Evolutionary conservation across 192 early-diverging fungal species (phyloP), one percentile per base, ranked within the genome.

Genomic region (Backusella morwellensis): DNA sequence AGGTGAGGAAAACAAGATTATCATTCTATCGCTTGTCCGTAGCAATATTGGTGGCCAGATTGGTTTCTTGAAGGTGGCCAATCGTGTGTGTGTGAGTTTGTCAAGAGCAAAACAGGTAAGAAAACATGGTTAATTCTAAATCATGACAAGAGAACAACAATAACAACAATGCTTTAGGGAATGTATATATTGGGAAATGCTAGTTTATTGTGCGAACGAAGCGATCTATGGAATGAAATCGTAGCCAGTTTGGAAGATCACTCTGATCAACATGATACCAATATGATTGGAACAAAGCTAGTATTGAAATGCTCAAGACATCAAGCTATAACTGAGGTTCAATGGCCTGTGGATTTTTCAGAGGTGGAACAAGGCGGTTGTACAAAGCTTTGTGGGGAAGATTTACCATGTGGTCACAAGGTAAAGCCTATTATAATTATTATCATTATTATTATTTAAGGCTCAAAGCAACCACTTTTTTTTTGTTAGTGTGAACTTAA

Each of bases 1-100:
- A 82, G 98, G 98, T 40, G 95, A 97, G 70, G 98, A 99, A 82
- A 98, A 98, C 83, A 97, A 98, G 76, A 96, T 98, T 70, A 97
- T 99, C 69, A 96, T 99, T 38, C 82, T 99, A 47, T 94, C 94
- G 29, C 92, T 97, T 75, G 98, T 99, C 54, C 91, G 98, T 47
- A 97, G 96, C 75, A 96, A 96, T 81, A 87, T 86, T 67, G 92
- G 90, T 68, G 93, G 94, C 1, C 80, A 79, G 44, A 99, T 98
- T 72, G 95, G 95, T 8, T 97, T 97, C 80, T 81, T 97, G 32
- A 93, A 89, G 72, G 91, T 86, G 0, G 79, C 77, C 36, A 90
- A 90, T 66, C 85, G 89, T 70, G 84, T 88, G 11, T 88, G 87
- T 56, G 89, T 90, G 19, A 79, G 77, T 21, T 78, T 90, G 11